Base-by-base conservation (phyloP, 345 rosid species). In the Populus deltoides region DNA sequence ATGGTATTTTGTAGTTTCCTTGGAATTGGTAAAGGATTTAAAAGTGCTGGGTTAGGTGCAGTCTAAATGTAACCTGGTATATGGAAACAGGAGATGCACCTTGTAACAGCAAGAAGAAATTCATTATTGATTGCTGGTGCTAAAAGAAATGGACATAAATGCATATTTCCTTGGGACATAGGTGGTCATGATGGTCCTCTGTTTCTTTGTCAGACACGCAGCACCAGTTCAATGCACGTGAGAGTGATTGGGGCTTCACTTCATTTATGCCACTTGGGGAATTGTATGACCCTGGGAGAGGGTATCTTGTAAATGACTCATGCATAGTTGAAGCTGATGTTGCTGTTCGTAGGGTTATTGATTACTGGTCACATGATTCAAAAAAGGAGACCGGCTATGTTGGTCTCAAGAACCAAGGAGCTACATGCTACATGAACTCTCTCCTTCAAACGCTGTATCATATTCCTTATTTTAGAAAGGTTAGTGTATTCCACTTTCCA, bases 341-440 rank as follows among this genome's bases (percentile, higher is more conserved):
- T 51, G 84, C 88, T 89, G 98, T 93, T 68, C 93, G 92, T 53
- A 87, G 82, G 81, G 91, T 90, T 78, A 86, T 86, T 66, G 99
- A 95, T 87, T 93, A 95, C 75, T 92, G 93, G 93, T 68, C 92
- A 57, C 89, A 90, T 84, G 97, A 93, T 89, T 96, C 99, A 43
- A 96, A 92, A 77, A 93, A 96, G 80, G 99, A 93, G 85, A 96
- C 99, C 38, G 97, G 99, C 68, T 93, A 83, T 90, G 99, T 96
- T 86, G 99, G 99, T 76, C 97, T 93, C 70, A 96, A 96, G 88
- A 96, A 96, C 83, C 99, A 96, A 90, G 99, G 99, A 80, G 98
- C 99, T 27, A 93, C 99, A 27, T 96, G 99, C 87, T 96, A 96
- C 83, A 96, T 96, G 99, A 96, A 96, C 83, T 93, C 99, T 87